Conservation (phyloP, 345 rosid species). For the Lepidium africanum region DNA sequence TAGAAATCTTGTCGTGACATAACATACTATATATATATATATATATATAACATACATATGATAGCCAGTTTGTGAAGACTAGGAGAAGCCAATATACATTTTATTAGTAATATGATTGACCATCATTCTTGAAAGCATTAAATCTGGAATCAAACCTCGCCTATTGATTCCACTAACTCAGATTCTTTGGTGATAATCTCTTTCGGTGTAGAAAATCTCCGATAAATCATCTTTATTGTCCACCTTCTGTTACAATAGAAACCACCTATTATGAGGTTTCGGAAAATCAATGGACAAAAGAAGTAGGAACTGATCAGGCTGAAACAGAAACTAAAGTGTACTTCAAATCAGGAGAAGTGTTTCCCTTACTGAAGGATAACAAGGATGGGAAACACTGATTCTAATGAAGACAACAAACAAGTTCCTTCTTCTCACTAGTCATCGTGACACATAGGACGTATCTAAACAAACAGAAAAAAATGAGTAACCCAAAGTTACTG, state of each 20-base stretch:
- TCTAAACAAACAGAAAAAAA: neutral
- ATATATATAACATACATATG: neutral
- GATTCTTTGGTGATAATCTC: slow-evolving; percentile 69
- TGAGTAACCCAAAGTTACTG: neutral
- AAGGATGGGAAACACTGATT: neutral
- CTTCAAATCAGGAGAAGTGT: neutral
- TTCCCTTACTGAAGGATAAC: neutral
- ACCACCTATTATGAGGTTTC: neutral
- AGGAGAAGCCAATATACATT: neutral
- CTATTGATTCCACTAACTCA: slow-evolving; percentile 74
- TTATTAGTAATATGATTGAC: too few relatives aligned
- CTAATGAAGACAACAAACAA: neutral
- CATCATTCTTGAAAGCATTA: slow-evolving; percentile 40
- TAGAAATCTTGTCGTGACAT: neutral
- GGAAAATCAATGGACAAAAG: neutral
- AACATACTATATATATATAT: neutral
- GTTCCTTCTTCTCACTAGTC: neutral
- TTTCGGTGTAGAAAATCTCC: slow-evolving; percentile 35
- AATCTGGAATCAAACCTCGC: slow-evolving; percentile 70
- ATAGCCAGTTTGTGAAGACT: neutral
- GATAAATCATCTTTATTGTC: slow-evolving; percentile 69
- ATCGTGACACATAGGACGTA: neutral
- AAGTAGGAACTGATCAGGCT: neutral
- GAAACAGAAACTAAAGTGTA: neutral
- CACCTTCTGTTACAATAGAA: slow-evolving; percentile 59